Percentiles rank a stretch among this genome's conserved stretches.
Evolutionary conservation across 202 grass and related monocot genomes (phyloP).

Genomic region (Musa balbisiana): DNA sequence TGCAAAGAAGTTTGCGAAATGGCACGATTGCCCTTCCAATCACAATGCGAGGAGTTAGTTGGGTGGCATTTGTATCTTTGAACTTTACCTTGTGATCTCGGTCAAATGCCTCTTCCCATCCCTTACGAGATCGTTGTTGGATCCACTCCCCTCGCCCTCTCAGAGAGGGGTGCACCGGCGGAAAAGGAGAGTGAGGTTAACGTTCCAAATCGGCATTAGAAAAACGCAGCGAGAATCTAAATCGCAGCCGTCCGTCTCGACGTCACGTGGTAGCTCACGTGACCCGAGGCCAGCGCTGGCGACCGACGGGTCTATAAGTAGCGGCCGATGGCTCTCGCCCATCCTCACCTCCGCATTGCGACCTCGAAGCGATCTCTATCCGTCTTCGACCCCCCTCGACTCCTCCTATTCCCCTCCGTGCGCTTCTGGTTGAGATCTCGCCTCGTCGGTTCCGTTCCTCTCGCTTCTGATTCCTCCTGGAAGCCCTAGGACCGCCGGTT

Average conservation of each 20-base stretch:
- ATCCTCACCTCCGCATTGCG: neutral
- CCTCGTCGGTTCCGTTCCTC: neutral
- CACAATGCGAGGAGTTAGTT: too few species aligned
- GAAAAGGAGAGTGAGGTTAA: neutral
- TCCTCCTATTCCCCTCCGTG: neutral
- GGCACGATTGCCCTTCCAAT: too few species aligned
- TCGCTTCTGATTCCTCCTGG: neutral
- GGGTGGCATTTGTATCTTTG: too few species aligned
- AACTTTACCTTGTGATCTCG: neutral
- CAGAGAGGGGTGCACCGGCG: neutral
- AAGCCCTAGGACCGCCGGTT: neutral
- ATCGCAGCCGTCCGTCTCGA: neutral
- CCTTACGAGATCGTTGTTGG: neutral
- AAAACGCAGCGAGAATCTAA: neutral
- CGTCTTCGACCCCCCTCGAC: neutral
- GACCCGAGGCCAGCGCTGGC: neutral
- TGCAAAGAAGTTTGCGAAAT: too few species aligned
- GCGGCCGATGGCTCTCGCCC: neutral
- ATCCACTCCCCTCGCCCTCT: neutral
- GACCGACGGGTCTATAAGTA: conserved; percentile 13
- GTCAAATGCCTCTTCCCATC: neutral
- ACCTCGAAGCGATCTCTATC: conserved; percentile 2
- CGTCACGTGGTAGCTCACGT: neutral
- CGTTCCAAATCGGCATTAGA: neutral
- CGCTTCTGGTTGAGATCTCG: conserved; percentile 8